Percentiles rank a stretch among this genome's conserved stretches.
Evolutionary conservation across 1,139 yeast species (phyloP).

Genomic region (Saccharomyces hybrid): DNA sequence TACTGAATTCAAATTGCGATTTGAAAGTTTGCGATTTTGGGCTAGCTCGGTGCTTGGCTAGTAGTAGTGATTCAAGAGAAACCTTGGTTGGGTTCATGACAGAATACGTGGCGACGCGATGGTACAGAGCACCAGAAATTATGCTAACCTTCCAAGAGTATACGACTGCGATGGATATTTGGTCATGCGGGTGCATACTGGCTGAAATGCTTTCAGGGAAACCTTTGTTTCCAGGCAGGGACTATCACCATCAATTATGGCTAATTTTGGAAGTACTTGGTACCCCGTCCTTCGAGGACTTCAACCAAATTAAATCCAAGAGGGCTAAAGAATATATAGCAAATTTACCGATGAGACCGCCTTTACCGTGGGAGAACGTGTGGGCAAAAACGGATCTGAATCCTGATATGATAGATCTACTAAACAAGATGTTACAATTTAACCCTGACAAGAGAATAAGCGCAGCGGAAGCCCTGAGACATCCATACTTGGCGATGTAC

Average conservation of each 20-base stretch:
- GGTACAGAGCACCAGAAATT: conserved; percentile 77
- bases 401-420: conserved; percentile 55
- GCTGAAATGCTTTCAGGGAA: conserved; percentile 57
- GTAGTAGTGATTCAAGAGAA: conserved; percentile 39
- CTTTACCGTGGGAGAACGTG: conserved; percentile 39
- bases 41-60: conserved; percentile 74
- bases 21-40: conserved; percentile 92
- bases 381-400: conserved; percentile 38
- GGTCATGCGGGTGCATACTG: conserved; percentile 75
- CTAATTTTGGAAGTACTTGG: conserved; percentile 57
- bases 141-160: conserved; percentile 65
- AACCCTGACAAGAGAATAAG: conserved; percentile 59
- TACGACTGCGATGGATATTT: conserved; percentile 64
- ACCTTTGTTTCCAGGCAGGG: conserved; percentile 77
- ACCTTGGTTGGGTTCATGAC: conserved; percentile 47
- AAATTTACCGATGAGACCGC: conserved; percentile 49
- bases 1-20: conserved; percentile 85
- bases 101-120: conserved; percentile 71
- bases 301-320: conserved; percentile 48
- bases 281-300: conserved; percentile 54
- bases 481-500: conserved; percentile 57
- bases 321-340: conserved; percentile 57
- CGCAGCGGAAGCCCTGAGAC: conserved; percentile 57
- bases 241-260: conserved; percentile 58
- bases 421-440: conserved; percentile 52